Base-by-base conservation (phyloP, 2,329 filamentous ascomycete species). In the Claviceps quebecensis region DNA sequence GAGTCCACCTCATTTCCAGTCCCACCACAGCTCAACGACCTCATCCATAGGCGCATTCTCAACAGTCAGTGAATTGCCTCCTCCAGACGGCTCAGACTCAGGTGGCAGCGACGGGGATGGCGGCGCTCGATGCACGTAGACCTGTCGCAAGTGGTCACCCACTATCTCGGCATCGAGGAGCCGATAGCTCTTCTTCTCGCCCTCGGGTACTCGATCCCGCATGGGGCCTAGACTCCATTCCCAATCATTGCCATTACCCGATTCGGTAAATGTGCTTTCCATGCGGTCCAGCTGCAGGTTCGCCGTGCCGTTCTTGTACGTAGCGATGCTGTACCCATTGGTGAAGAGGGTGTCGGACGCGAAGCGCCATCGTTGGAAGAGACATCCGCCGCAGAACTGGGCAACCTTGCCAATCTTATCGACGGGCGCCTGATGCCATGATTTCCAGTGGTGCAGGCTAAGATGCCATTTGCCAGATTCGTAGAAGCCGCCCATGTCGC, bases 361-460 rank as follows among this genome's bases (percentile, higher is more conserved):
- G 50, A 75, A 71, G 45, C 71, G 66, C 67, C 72, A 82, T 23
- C 79, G 70, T 57, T 78, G 75, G 47, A 83, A 64, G 54, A 81
- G 71, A 53, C 78, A 82, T 47, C 74, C 72, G 5, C 79, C 78
- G 56, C 79, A 82, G n/a, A 78, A 54, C 1, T 53, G 39, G 45
- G 47, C 49, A 9, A 56, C 7, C 52, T 55, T 55, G 53, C 52
- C 52, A 36, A 57, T 57, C 41, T 55, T 55, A 40, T 56, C 57
- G 17, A 58, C 57, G 1, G 72, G 73, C 26, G 67, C 68, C 8
- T 68, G 58, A 63, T 79, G 78, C 76, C 78, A 81, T 13, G 72
- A 76, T 61, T 80, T 81, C 77, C 78, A 82, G 65, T 83, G 79
- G 60, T 83, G 79, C 6, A 83, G 65, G 48, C 73, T 79, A 13